Evolutionary conservation across 2,329 filamentous ascomycete species (phyloP).

Genomic region (Cladosporium cucumerinum): DNA sequence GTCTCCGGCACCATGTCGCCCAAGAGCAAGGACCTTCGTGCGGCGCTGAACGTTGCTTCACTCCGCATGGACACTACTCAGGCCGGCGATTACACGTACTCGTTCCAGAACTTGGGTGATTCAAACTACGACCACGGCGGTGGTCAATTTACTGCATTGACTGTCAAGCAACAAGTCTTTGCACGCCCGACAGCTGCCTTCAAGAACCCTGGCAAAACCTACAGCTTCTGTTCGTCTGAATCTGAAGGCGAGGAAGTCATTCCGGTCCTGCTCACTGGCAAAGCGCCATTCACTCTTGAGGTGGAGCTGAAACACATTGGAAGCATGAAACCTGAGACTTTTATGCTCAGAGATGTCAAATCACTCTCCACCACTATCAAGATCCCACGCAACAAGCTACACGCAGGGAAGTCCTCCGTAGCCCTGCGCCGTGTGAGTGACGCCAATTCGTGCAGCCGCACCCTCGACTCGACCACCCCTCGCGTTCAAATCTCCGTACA

Average conservation of each 20-base stretch:
- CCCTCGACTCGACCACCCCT: constrained; percentile 61
- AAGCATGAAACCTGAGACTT: constrained; percentile 72
- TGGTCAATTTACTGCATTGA: constrained; percentile 61
- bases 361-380: constrained; percentile 56
- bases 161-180: constrained; percentile 79
- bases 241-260: constrained; percentile 76
- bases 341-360: constrained; percentile 77
- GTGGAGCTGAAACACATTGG: constrained; percentile 91
- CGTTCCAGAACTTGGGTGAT: constrained; percentile 78
- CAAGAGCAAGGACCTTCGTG: constrained; percentile 69
- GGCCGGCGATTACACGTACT: constrained; percentile 81
- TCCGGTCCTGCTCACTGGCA: constrained; percentile 77
- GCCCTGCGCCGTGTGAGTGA: constrained; percentile 89
- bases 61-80: constrained; percentile 83
- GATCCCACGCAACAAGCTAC: constrained; percentile 79
- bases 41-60: constrained; percentile 70
- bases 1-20: constrained; percentile 60
- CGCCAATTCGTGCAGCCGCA: constrained; percentile 77
- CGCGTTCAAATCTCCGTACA: constrained; percentile 89
- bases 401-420: constrained; percentile 83
- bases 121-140: constrained; percentile 76
- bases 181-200: constrained; percentile 80
- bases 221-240: constrained; percentile 91
- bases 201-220: constrained; percentile 80
- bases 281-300: constrained; percentile 85